Conservation (phyloP, 2,329 filamentous ascomycete species). For the Botrytis fragariae region DNA sequence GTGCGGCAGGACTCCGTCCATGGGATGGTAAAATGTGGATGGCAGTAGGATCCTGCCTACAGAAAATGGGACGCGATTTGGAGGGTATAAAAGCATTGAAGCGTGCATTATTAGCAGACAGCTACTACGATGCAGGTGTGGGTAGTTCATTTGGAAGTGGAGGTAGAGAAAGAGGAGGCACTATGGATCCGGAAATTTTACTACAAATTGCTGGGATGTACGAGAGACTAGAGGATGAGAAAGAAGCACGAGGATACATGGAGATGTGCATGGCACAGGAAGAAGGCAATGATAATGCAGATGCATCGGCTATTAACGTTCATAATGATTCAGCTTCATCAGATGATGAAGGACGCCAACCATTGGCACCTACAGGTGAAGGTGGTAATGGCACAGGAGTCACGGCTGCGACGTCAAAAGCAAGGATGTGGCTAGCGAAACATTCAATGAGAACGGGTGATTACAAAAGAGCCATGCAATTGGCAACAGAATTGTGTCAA, state of each 20-base stretch:
- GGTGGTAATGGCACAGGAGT: conserved; percentile 67
- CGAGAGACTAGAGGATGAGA: conserved; percentile 72
- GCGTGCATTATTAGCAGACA: conserved; percentile 82
- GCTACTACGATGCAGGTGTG: conserved; percentile 71
- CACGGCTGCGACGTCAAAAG: conserved; percentile 86
- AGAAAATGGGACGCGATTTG: conserved; percentile 81
- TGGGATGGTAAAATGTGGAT: conserved; percentile 99
- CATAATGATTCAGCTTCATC: conserved; percentile 53
- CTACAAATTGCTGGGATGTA: conserved; percentile 89
- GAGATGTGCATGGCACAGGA: conserved; percentile 93
- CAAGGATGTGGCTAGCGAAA: conserved; percentile 87
- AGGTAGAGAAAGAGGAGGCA: conserved; percentile 48
- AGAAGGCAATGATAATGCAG: conserved; percentile 64
- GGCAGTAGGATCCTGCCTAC: conserved; percentile 87
- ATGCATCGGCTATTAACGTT: conserved; percentile 41
- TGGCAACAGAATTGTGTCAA: conserved; percentile 89
- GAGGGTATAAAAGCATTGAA: conserved; percentile 96
- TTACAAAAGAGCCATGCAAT: conserved; percentile 70
- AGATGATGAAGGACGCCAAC: conserved; percentile 40
- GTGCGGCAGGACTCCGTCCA: conserved; percentile 85
- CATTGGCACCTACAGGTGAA: conserved; percentile 37
- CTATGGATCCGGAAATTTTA: conserved; percentile 84
- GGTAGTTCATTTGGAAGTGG: conserved; percentile 43
- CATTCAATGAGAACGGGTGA: conserved; percentile 75
- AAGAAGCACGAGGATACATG: conserved; percentile 90